These are phyloP conservation scores for Malassezia dermatis DNA, from an alignment of 1,284 basidiomycete genomes.

Conservation along the genomic window DNA sequence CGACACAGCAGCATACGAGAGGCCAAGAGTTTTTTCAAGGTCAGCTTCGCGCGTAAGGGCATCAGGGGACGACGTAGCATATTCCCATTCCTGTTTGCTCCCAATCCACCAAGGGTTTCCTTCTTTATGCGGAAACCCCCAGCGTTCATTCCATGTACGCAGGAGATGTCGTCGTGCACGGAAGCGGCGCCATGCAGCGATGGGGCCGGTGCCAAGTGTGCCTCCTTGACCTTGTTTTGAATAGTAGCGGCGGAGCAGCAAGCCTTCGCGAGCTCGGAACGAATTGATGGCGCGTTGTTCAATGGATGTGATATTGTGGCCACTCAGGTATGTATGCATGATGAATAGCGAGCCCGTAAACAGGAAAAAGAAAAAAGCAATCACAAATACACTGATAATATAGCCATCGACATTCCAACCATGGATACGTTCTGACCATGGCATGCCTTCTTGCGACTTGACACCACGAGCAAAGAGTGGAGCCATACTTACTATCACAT, in stretches of 20 bases:
- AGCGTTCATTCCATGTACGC: slow-evolving; percentile 61
- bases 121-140: slow-evolving; percentile 63
- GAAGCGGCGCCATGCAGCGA: slow-evolving; percentile 4
- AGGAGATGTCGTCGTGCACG: slow-evolving; percentile 13
- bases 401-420: slow-evolving; percentile 55
- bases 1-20: neutral
- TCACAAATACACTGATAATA: slow-evolving; percentile 57
- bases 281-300: slow-evolving; percentile 58
- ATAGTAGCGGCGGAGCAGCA: slow-evolving; percentile 49
- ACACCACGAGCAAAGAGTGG: slow-evolving; percentile 36
- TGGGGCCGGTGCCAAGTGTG: slow-evolving; percentile 3
- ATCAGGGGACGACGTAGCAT: neutral
- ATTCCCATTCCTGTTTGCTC: slow-evolving; percentile 13
- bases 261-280: slow-evolving; percentile 59
- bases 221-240: slow-evolving; percentile 18
- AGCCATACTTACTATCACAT: slow-evolving; percentile 54
- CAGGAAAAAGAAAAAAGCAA: slow-evolving; percentile 58
- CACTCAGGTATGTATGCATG: slow-evolving; percentile 59
- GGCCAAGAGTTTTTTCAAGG: slow-evolving; percentile 5
- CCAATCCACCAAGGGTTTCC: slow-evolving; percentile 77
- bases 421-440: slow-evolving; percentile 12
- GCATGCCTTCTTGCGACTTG: slow-evolving; percentile 5
- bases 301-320: slow-evolving; percentile 64
- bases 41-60: slow-evolving; percentile 4
- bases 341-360: slow-evolving; percentile 58